Evolutionary conservation across 768 basidiomycete species (phyloP), one percentile per base, ranked within the genome.

Genomic region (Baorangia bicolor): DNA sequence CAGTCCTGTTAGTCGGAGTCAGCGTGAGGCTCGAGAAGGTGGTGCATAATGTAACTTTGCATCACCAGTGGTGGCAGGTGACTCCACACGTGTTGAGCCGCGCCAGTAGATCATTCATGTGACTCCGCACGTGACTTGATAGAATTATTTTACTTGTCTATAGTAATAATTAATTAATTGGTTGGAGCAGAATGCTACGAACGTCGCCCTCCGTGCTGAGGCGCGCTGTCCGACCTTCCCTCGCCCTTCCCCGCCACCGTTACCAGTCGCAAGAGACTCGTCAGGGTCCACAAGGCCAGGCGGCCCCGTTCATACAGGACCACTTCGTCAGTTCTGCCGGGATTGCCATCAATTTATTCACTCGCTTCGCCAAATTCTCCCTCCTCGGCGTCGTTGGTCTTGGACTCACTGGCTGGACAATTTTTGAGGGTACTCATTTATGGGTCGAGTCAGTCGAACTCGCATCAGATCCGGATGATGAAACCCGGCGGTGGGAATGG

Each of bases 401-500:
- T 7, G 78, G 77, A 18, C 39, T 78, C 33, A 75, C 78, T n/a
- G 72, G 77, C 30, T 70, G 71, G 56, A 70, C 79, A 0, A 76
- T 73, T n/a, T 85, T 79, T 60, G 84, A 84, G 59, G 79, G 74
- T 16, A 69, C 78, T 8, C 88, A 90, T 61, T 59, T 81, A 47
- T 90, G 81, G 77, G 84, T 88, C 16, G 88, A 90, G 69, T 75
- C 78, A 31, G 71, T 81, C 35, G 80, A 77, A 55, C 72, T 82
- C 23, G 71, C 74, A 9, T 31, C 61, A 13, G 79, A 85, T 47
- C 59, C 60, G 39, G 85, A 90, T 59, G 69, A 76, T 37, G 84
- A 86, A 42, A 73, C 73, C 16, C 73, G 72, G 44, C 76, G 73
- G 55, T 91, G 85, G 84, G 82, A 86, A 64, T 90, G 88, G 89